These are phyloP conservation scores for Zea luxurians DNA, from an alignment of 176 grass and related monocot species.

Conservation along the genomic window DNA sequence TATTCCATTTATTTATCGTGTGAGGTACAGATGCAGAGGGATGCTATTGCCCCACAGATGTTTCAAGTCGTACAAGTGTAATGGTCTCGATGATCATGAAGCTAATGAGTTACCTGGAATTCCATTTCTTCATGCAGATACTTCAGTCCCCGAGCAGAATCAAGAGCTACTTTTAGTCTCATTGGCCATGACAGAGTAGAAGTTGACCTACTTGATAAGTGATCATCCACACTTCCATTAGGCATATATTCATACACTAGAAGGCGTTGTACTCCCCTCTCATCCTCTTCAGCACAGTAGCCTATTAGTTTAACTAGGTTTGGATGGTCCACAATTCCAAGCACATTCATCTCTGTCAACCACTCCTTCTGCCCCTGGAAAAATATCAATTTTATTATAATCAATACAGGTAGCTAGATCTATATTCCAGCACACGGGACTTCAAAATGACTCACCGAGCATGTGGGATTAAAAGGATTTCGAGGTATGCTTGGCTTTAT, in stretches of 20 bases:
- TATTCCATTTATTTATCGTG: neutral
- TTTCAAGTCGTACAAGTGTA: neutral
- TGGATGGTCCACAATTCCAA: constrained; percentile 86
- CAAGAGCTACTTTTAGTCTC: constrained; percentile 82
- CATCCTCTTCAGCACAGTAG: constrained; percentile 92
- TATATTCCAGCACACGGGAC: constrained; percentile 15
- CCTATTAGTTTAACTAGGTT: constrained; percentile 98
- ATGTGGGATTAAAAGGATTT: constrained; percentile 13
- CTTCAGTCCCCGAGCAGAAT: constrained; percentile 77
- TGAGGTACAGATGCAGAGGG: constrained; percentile 6
- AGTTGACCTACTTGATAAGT: constrained; percentile 64
- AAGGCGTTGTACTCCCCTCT: constrained; percentile 83
- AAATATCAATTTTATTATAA: constrained; percentile 38
- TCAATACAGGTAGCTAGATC: neutral
- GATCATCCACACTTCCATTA: constrained; percentile 89
- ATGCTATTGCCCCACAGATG: constrained; percentile 4
- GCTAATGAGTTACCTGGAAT: constrained; percentile 70
- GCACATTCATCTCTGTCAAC: constrained; percentile 96
- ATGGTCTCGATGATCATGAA: constrained; percentile 3
- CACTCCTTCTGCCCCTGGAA: constrained; percentile 96
- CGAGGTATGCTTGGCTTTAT: constrained; percentile 4
- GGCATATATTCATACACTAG: constrained; percentile 96
- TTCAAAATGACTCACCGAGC: constrained; percentile 19
- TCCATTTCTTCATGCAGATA: constrained; percentile 98
- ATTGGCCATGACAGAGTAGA: constrained; percentile 89